phyloP scores from a whole-genome alignment of 176 grass and related monocot species.

The Juncus effusus region DNA sequence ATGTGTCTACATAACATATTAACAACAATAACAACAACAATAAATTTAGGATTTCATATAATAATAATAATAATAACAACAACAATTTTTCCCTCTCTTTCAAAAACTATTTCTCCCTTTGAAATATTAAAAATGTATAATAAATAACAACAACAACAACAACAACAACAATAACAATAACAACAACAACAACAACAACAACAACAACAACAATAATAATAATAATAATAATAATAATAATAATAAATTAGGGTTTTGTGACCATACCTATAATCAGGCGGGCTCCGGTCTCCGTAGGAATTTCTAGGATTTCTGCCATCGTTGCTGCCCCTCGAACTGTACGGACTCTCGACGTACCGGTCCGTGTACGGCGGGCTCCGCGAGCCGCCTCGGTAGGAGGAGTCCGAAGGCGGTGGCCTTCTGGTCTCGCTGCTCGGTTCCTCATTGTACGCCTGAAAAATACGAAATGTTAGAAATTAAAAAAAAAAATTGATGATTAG shows the following conservation, averaged over 20 bases:
- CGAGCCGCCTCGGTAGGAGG: slow-evolving; percentile 59
- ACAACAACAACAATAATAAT: too few species aligned
- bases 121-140: too few species aligned
- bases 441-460: slow-evolving; percentile 66
- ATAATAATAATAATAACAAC: too few species aligned
- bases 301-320: slow-evolving; percentile 73
- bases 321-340: slow-evolving; percentile 40
- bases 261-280: slow-evolving; percentile 61
- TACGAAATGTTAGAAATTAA: slow-evolving; percentile 21
- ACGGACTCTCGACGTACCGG: slow-evolving; percentile 58
- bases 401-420: slow-evolving; percentile 25
- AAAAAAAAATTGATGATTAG: slow-evolving; percentile 16
- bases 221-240: too few species aligned
- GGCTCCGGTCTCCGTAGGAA: slow-evolving; percentile 74
- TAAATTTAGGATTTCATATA: too few species aligned
- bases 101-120: too few species aligned
- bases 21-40: too few species aligned
- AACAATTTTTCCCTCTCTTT: too few species aligned
- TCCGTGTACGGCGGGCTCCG: slow-evolving; percentile 84
- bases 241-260: background rate
- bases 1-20: too few species aligned
- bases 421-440: slow-evolving; percentile 55
- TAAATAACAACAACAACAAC: too few species aligned
- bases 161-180: too few species aligned
- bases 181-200: too few species aligned